phyloP scores from a whole-genome alignment of 108 stramenopile genomes.

The Tribonema minus region DNA sequence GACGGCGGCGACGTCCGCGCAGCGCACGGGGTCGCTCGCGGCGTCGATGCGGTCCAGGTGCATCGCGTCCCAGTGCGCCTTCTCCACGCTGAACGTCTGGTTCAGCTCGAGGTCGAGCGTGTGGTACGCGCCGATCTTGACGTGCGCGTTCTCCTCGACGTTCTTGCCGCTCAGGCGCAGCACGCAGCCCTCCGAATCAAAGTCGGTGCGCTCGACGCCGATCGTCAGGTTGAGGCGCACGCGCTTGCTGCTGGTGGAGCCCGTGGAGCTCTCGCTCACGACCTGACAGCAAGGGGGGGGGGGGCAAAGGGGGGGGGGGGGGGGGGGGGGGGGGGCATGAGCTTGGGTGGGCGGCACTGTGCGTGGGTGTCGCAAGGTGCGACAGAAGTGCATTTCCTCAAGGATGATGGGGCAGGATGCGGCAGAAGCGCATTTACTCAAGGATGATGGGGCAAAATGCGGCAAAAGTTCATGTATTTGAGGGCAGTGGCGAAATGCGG shows the following conservation, averaged over 20 bases:
- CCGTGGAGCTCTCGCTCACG: conserved; percentile 78
- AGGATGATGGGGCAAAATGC: no score
- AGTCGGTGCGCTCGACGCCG: conserved; percentile 81
- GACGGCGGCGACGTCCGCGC: conserved; percentile 87
- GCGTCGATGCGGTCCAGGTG: conserved; percentile 82
- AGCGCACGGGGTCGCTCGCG: conserved; percentile 66
- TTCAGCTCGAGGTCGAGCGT: conserved; percentile 82
- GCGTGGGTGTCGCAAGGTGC: no score
- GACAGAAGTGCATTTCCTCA: no score
- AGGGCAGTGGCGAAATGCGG: no score
- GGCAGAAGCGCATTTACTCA: no score
- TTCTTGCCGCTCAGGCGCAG: conserved; percentile 79
- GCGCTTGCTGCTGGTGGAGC: conserved; percentile 73
- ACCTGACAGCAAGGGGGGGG: conserved; percentile 49
- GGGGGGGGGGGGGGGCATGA: no score
- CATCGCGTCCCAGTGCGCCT: conserved; percentile 87
- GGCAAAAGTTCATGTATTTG: no score
- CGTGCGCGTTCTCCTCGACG: conserved; percentile 68
- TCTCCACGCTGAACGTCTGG: conserved; percentile 81
- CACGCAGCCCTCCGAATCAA: conserved; percentile 75
- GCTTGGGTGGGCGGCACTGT: no score
- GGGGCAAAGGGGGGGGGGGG: no score
- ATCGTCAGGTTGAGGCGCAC: conserved; percentile 83
- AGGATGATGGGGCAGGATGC: no score
- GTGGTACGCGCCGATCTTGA: conserved; percentile 87